phyloP scores from a whole-genome alignment of 306 rosid species.

The Vicia villosa region DNA sequence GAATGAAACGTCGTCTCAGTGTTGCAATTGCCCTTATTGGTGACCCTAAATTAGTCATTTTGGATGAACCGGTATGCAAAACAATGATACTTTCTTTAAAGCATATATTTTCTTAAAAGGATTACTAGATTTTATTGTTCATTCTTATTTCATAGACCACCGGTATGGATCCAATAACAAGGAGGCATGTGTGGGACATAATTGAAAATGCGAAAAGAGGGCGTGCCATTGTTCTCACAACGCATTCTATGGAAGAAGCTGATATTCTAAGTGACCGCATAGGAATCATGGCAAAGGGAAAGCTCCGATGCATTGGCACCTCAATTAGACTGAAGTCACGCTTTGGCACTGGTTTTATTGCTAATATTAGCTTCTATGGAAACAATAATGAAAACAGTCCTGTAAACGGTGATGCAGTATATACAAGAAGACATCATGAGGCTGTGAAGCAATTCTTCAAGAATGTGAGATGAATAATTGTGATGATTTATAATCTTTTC shows the following conservation, averaged over 20 bases:
- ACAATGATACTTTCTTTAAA: conserved; percentile 7
- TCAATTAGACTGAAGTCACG: conserved; percentile 80
- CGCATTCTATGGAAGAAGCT: conserved; percentile 99
- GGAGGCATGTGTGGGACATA: conserved; percentile 94
- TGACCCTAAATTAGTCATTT: conserved; percentile 74
- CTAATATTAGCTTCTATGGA: conserved; percentile 60
- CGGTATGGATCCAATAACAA: conserved; percentile 94
- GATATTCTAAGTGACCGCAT: conserved; percentile 86
- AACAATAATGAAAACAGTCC: conserved; percentile 47
- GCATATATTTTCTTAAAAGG: conserved; percentile 26
- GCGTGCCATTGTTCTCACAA: conserved; percentile 80
- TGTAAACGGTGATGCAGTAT: conserved; percentile 41
- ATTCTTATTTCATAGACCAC: conserved; percentile 61
- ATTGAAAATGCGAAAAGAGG: conserved; percentile 82
- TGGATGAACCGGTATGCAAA: conserved; percentile 83
- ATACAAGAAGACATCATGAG: conserved; percentile 43
- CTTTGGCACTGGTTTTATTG: conserved; percentile 81
- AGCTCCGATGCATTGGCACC: conserved; percentile 87
- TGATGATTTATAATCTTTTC: conserved; percentile 25
- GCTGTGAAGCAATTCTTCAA: conserved; percentile 76
- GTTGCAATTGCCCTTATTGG: conserved; percentile 91
- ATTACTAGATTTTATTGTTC: conserved; percentile 37
- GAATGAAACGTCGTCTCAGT: conserved; percentile 93
- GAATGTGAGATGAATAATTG: conserved; percentile 53
- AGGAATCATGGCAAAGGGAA: conserved; percentile 95